phyloP scores from a whole-genome alignment of 768 basidiomycete genomes.

The Tubosaeta sp. region DNA sequence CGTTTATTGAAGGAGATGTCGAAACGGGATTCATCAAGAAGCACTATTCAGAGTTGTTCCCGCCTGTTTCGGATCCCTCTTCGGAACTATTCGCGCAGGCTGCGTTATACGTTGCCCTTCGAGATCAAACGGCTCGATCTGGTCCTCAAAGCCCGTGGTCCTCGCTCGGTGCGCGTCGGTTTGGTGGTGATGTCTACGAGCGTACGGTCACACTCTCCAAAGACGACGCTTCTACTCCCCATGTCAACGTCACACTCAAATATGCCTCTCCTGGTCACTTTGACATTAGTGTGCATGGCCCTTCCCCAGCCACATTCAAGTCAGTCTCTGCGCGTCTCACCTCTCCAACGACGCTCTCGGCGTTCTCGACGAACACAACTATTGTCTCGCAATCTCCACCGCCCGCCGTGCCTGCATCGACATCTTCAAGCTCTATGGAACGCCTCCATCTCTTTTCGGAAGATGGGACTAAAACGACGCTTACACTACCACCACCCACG shows the following conservation, averaged over 20 bases:
- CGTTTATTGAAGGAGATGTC: constrained; percentile 75
- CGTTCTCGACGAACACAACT: constrained; percentile 52
- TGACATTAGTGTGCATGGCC: constrained; percentile 45
- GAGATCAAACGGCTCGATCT: constrained; percentile 44
- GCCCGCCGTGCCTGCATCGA: constrained; percentile 49
- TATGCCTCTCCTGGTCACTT: constrained; percentile 43
- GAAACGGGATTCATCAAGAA: constrained; percentile 96
- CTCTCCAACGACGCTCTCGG: constrained; percentile 50
- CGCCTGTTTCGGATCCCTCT: constrained; percentile 52
- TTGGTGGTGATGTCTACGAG: constrained; percentile 69
- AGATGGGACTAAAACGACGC: constrained; percentile 54
- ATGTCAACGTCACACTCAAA: constrained; percentile 38
- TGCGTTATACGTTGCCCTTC: constrained; percentile 68
- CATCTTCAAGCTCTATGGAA: constrained; percentile 56
- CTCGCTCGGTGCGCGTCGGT: constrained; percentile 66
- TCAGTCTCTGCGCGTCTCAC: constrained; percentile 55
- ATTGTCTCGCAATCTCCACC: constrained; percentile 68
- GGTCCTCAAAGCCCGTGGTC: constrained; percentile 57
- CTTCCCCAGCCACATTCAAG: constrained; percentile 35
- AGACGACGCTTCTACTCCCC: constrained; percentile 41
- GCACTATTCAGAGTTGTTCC: constrained; percentile 81
- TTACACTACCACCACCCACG: constrained; percentile 63
- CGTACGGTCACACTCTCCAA: constrained; percentile 59
- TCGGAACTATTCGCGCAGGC: constrained; percentile 71
- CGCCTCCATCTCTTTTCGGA: constrained; percentile 71